These are phyloP conservation scores for Schoenoplectus triqueter DNA, from an alignment of 202 grass and related monocot genomes.

Conservation along the genomic window DNA sequence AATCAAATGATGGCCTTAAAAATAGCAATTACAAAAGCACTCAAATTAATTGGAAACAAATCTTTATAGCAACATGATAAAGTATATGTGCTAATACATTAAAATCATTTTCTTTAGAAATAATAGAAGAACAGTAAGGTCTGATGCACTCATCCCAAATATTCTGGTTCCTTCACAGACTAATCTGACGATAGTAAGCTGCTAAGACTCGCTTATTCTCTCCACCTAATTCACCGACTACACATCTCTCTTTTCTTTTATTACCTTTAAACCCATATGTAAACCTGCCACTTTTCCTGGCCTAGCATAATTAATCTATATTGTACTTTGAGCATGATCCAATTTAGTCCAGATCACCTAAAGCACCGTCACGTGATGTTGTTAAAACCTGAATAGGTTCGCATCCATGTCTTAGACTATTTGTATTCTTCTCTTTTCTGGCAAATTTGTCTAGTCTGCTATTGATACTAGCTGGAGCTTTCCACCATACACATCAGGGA, in stretches of 20 bases:
- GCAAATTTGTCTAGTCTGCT: slow-evolving; percentile 1
- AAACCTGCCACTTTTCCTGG: not conserved
- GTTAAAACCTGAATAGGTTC: slow-evolving; percentile 4
- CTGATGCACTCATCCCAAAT: not conserved
- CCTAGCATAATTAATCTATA: not conserved
- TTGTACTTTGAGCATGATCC: not conserved
- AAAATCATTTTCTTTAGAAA: not conserved
- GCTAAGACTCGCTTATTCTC: not conserved
- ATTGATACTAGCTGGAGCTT: slow-evolving; percentile 45
- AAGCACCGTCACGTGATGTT: not conserved
- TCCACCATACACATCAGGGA: slow-evolving; percentile 63
- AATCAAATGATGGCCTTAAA: no score
- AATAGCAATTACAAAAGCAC: not conserved
- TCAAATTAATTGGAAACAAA: not conserved
- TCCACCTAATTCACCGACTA: not conserved
- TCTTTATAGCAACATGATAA: not conserved
- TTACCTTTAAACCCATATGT: not conserved
- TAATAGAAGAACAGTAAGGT: slow-evolving; percentile 2
- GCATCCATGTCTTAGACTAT: not conserved
- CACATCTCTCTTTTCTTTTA: not conserved
- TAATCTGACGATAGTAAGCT: slow-evolving; percentile 10
- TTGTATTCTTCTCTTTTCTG: not conserved
- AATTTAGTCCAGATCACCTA: slow-evolving; percentile 3
- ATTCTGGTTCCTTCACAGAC: not conserved
- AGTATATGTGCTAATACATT: not conserved